phyloP scores from a whole-genome alignment of 257 asterid genomes.

The Cynanchum wilfordii region DNA sequence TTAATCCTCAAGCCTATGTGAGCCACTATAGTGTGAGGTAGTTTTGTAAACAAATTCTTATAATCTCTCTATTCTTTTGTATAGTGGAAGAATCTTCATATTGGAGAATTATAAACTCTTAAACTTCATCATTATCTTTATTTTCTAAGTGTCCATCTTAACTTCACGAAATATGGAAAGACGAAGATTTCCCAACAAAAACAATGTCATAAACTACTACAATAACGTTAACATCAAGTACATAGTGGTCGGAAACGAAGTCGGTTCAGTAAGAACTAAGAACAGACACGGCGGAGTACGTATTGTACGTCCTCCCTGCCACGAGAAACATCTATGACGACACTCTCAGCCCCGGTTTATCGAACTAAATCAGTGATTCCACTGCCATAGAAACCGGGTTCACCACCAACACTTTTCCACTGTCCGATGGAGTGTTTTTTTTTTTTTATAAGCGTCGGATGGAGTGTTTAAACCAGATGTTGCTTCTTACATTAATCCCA shows the following conservation, averaged over 20 bases:
- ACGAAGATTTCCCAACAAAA: no score
- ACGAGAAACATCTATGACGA: conserved; percentile 25
- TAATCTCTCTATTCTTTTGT: no score
- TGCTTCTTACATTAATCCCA: conserved; percentile 20
- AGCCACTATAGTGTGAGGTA: no score
- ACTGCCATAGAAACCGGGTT: conserved; percentile 34
- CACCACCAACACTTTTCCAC: conserved; percentile 20
- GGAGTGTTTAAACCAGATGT: conserved; percentile 17
- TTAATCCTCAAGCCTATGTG: no score
- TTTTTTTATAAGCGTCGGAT: no score
- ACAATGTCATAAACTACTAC: conserved; percentile 39
- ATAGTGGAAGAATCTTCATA: no score
- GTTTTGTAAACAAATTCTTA: no score
- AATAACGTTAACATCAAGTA: conserved; percentile 33
- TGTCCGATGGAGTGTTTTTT: conserved; percentile 22
- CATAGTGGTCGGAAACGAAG: conserved; percentile 60
- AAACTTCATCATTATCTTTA: no score
- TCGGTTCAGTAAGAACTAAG: conserved; percentile 27
- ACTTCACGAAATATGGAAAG: no score
- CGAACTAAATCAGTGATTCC: conserved; percentile 28
- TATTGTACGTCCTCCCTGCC: conserved; percentile 26
- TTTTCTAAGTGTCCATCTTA: no score
- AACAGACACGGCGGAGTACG: conserved; percentile 22
- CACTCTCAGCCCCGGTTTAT: conserved; percentile 22
- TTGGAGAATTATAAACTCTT: no score